Evolutionary conservation across 495 filamentous ascomycete genomes (phyloP).

Genomic region (Rhypophila decipiens): DNA sequence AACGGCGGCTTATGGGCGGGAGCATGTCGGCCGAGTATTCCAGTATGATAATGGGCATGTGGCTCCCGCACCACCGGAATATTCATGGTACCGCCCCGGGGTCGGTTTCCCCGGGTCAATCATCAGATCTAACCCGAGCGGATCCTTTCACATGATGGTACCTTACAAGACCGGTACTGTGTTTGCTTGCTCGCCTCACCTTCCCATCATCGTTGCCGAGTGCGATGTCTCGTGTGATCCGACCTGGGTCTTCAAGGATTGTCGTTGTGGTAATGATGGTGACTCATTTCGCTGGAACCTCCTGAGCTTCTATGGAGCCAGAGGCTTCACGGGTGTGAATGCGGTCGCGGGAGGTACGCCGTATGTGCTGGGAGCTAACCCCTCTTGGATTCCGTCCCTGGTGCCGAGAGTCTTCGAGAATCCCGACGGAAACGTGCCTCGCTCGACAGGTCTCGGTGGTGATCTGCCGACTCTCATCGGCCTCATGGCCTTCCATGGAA

Average conservation of each 20-base stretch:
- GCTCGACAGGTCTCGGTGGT: slow-evolving; percentile 21
- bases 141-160: background rate
- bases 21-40: slow-evolving; percentile 17
- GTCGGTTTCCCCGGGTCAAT: slow-evolving; percentile 11
- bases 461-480: slow-evolving; percentile 23
- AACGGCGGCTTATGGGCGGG: slow-evolving; percentile 8
- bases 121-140: background rate
- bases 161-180: slow-evolving; percentile 16
- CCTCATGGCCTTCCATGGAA: slow-evolving; percentile 23
- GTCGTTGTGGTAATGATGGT: slow-evolving; percentile 4
- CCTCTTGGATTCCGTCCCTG: slow-evolving; percentile 28
- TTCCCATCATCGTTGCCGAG: slow-evolving; percentile 22
- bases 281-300: slow-evolving; percentile 10
- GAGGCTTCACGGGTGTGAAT: slow-evolving; percentile 12
- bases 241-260: slow-evolving; percentile 7
- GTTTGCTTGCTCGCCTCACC: slow-evolving; percentile 27
- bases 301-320: slow-evolving; percentile 15
- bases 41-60: slow-evolving; percentile 18
- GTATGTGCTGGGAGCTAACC: slow-evolving; percentile 13
- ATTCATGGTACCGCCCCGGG: slow-evolving; percentile 12
- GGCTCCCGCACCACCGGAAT: slow-evolving; percentile 11
- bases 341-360: background rate
- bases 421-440: background rate
- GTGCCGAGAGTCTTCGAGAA: slow-evolving; percentile 24
- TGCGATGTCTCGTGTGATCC: slow-evolving; percentile 17